These are phyloP conservation scores for Plasmodium cynomolgi DNA, from an alignment of 169 alveolate species.

Conservation along the genomic window DNA sequence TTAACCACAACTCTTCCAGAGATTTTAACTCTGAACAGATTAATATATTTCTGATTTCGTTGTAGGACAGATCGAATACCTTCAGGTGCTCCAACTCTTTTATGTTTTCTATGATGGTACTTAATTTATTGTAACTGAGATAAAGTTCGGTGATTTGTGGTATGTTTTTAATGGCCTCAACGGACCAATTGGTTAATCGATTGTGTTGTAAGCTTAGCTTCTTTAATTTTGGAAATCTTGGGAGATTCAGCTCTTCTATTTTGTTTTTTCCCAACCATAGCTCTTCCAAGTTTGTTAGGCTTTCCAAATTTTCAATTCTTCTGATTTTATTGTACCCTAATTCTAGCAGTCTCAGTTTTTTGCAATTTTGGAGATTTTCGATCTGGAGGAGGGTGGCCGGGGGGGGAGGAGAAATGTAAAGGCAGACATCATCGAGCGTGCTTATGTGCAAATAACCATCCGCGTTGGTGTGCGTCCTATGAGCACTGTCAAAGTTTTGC, in stretches of 20 bases:
- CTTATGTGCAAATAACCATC: neutral
- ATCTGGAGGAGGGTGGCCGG: slow-evolving; percentile 38
- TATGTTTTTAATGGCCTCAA: slow-evolving; percentile 67
- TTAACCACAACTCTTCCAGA: slow-evolving; percentile 88
- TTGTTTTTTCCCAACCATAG: slow-evolving; percentile 93
- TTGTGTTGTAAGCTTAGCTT: slow-evolving; percentile 87
- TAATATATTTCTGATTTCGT: slow-evolving; percentile 77
- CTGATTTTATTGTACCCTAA: slow-evolving; percentile 89
- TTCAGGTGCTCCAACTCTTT: slow-evolving; percentile 48
- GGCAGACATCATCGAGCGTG: too few species aligned
- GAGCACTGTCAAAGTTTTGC: neutral
- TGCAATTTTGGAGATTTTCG: slow-evolving; percentile 78
- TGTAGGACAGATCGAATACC: slow-evolving; percentile 86
- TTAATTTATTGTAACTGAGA: slow-evolving; percentile 84
- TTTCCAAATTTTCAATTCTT: slow-evolving; percentile 84
- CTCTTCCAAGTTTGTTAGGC: slow-evolving; percentile 81
- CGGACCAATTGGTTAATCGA: slow-evolving; percentile 83
- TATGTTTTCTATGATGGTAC: slow-evolving; percentile 14
- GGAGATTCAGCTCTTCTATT: slow-evolving; percentile 81
- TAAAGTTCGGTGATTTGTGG: slow-evolving; percentile 81
- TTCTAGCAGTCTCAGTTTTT: slow-evolving; percentile 85
- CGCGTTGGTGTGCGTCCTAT: neutral
- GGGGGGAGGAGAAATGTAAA: neutral
- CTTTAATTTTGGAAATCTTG: slow-evolving; percentile 79
- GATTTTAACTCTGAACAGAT: slow-evolving; percentile 75